A percentile compares a stretch with the other conserved stretches of the same genome.
Evolutionary conservation across 768 basidiomycete genomes (phyloP).

Genomic region (Podaxis sp.): DNA sequence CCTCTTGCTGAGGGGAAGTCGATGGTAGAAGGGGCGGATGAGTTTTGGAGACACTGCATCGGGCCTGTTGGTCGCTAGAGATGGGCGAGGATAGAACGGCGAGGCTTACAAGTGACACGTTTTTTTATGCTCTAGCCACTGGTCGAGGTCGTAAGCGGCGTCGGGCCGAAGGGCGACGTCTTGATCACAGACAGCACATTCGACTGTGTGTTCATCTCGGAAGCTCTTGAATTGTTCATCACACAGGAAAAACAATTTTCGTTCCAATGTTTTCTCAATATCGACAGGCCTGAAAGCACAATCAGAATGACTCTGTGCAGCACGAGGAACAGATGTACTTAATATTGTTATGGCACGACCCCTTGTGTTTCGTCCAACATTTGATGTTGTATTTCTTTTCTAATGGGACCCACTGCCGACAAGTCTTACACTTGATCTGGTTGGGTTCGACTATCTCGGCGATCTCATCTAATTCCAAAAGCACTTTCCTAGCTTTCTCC

Average conservation of each 20-base stretch:
- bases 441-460: slow-evolving; percentile 45
- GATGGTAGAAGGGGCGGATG: background rate
- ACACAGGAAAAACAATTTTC: slow-evolving; percentile 59
- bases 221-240: slow-evolving; percentile 56
- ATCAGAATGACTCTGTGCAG: background rate
- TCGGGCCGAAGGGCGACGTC: slow-evolving; percentile 41
- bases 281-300: slow-evolving; percentile 42
- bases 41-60: background rate
- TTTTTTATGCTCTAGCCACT: slow-evolving; percentile 61
- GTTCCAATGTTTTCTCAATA: slow-evolving; percentile 56
- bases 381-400: slow-evolving; percentile 37
- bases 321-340: slow-evolving; percentile 28
- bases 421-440: slow-evolving; percentile 54
- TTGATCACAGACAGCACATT: slow-evolving; percentile 48
- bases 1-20: background rate
- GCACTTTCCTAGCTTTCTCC: slow-evolving; percentile 40
- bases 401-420: slow-evolving; percentile 60
- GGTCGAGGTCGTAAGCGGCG: slow-evolving; percentile 54
- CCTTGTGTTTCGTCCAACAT: slow-evolving; percentile 55
- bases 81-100: slow-evolving; percentile 4
- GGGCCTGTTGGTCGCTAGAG: background rate
- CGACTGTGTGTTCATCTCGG: slow-evolving; percentile 33
- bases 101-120: slow-evolving; percentile 33
- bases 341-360: slow-evolving; percentile 35
- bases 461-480: slow-evolving; percentile 50